phyloP scores from a whole-genome alignment of 345 rosid species.

The Pistacia integerrima region DNA sequence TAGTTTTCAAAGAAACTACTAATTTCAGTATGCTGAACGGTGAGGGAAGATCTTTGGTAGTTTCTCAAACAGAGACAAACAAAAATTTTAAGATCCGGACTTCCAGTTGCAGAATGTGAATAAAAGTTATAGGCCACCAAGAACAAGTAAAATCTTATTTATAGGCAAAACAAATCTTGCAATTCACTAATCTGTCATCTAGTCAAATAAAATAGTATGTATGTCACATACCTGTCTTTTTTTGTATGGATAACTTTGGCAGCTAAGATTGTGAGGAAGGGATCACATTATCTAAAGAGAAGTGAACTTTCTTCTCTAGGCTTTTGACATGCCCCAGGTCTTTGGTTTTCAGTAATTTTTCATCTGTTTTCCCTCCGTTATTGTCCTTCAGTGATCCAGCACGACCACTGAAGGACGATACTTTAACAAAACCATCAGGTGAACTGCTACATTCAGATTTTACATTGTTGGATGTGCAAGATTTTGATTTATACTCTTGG shows the following conservation, averaged over 20 bases:
- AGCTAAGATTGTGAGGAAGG: conserved; percentile 24
- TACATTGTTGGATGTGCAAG: conserved; percentile 26
- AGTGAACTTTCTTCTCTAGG: conserved; percentile 28
- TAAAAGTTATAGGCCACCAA: not conserved
- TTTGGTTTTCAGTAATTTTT: conserved; percentile 5
- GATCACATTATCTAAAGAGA: conserved; percentile 21
- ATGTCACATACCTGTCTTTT: conserved; percentile 39
- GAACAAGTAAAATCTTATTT: not conserved
- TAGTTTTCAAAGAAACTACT: not conserved
- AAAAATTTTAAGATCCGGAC: not conserved
- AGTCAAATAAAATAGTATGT: not conserved
- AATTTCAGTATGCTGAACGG: not conserved
- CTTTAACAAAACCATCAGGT: conserved; percentile 18
- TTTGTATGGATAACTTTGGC: conserved; percentile 20
- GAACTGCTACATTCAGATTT: conserved; percentile 26
- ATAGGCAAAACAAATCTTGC: not conserved
- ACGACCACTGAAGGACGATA: not conserved
- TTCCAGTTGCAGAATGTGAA: not conserved
- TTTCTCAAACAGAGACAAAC: not conserved
- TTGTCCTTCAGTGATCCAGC: conserved; percentile 19
- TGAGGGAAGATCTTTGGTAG: not conserved
- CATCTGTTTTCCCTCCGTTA: conserved; percentile 16
- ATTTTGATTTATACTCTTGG: conserved; percentile 25
- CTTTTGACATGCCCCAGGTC: conserved; percentile 23
- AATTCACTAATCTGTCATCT: not conserved